Base-by-base conservation (phyloP, 2,329 filamentous ascomycete species). In the Fusarium sambucinum region DNA sequence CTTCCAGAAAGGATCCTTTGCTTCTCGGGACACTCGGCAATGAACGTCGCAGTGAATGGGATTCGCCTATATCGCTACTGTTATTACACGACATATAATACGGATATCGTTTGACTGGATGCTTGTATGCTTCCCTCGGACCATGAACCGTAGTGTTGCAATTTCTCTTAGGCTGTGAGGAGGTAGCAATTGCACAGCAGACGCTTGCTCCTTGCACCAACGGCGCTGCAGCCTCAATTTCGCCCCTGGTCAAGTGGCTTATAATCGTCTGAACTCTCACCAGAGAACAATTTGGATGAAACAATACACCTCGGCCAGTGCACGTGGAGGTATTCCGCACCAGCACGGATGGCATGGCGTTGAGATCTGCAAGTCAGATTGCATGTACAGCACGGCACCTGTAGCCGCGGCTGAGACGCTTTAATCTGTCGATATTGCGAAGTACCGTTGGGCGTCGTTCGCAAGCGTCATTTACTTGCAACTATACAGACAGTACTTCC, bases 231-330 rank as follows among this genome's bases (percentile, higher is more conserved):
- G 42, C 35, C 29, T 64, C 35, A 23, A 19, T 40, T 35, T 61
- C 35, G 35, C 30, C 46, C 33, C 44, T 25, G 38, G 46, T 19
- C 53, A 50, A 52, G 48, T 63, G 63, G 46, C 51, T 59, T 30
- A 50, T 41, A 23, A 38, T 41, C 50, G 29, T 50, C 57, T 45
- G 48, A 56, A 50, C 44, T 54, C 19, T 47, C 27, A 30, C 12
- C 6, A 14, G 7, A 38, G 12, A 21, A n/a, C n/a, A 30, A 54
- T 61, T 27, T 51, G 4, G 23, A 63, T 69, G 66, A 69, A 67
- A 63, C 66, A 53, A 40, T 17, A 50, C 35, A 47, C 21, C 53
- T 66, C 62, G 50, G 57, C 13, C 50, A 52, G 35, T 41, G 66
- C 57, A 48, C 35, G 32, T 67, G 45, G 41, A 35, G 14, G 38